A percentile compares a stretch with the other conserved stretches of the same genome.
Conservation (phyloP, 257 asterid species). For the Nicotiana paniculata region DNA sequence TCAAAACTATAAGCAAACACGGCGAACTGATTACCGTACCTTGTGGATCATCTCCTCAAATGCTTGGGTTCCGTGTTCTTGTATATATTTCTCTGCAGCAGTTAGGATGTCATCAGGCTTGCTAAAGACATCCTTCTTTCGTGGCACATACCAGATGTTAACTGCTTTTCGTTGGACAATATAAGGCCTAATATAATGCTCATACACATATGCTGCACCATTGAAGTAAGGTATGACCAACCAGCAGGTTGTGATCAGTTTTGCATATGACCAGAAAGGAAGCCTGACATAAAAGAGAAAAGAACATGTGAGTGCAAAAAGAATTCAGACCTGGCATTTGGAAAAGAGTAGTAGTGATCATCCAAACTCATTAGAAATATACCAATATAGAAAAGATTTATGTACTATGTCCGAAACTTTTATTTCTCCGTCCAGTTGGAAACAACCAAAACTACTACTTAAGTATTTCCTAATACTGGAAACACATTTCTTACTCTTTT, state of each 20-base stretch:
- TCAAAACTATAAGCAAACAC: neutral
- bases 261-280: slow-evolving; percentile 91
- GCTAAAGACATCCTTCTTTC: slow-evolving; percentile 50
- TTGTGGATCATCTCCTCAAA: slow-evolving; percentile 61
- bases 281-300: slow-evolving; percentile 40
- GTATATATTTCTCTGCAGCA: slow-evolving; percentile 70
- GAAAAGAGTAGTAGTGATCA: neutral
- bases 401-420: neutral
- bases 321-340: neutral
- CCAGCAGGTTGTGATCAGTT: slow-evolving; percentile 89
- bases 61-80: slow-evolving; percentile 63
- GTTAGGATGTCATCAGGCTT: slow-evolving; percentile 76
- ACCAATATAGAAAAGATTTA: neutral
- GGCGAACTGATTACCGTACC: slow-evolving; percentile 31
- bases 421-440: neutral
- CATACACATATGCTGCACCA: slow-evolving; percentile 90
- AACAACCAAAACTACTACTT: neutral
- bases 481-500: neutral
- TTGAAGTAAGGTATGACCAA: slow-evolving; percentile 92
- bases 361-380: neutral
- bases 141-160: slow-evolving; percentile 71
- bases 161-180: slow-evolving; percentile 56
- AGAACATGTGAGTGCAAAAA: neutral
- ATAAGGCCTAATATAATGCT: slow-evolving; percentile 79
- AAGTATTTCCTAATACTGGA: neutral